Evolutionary conservation across 805 yeast genomes (phyloP), one percentile per base, ranked within the genome.

Genomic region (Lipomyces lipofer): DNA sequence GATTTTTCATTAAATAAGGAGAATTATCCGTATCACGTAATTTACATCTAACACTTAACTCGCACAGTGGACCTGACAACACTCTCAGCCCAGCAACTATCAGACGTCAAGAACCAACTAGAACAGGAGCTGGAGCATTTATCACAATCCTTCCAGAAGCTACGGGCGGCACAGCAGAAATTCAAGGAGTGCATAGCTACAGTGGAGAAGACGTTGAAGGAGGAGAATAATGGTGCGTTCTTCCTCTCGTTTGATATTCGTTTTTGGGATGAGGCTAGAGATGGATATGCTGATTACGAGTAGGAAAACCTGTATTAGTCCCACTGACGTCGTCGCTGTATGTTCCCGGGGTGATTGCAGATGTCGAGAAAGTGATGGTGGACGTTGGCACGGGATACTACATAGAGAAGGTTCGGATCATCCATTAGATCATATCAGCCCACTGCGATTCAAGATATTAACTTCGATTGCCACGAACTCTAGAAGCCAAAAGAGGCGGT

Each of bases 331-430:
- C 90, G 17, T 88, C 97, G 0, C 73, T 94, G 38, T 94, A 94
- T 63, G 85, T 94, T 25, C 96, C 97, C 3, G 99, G 98, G 1
- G 79, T 75, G 50, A 78, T 88, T 48, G 75, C 77, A 42, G 81
- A 85, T 54, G 78, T 78, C 48, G 78, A 84, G 56, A 82, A 78
- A 54, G 94, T 85, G 64, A 75, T 94, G 68, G 96, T 94, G 8
- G 99, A 94, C 67, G 84, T 94, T 24, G 99, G 99, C 32, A 94
- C 99, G 0, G 98, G 98, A 2, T 94, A 94, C 68, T 94, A 80
- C 67, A 91, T 90, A 15, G 96, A 89, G 67, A 94, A 94, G 62
- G 67, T 63, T 32, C n/a, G 17, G 63, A 19, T n/a, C 2, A n/a
- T n/a, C 40, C 10, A 33, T 13, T 36, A n/a, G 22, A 10, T 19